These are phyloP conservation scores for Phialophora macrospora DNA, from an alignment of 2,329 filamentous ascomycete species.

Conservation along the genomic window DNA sequence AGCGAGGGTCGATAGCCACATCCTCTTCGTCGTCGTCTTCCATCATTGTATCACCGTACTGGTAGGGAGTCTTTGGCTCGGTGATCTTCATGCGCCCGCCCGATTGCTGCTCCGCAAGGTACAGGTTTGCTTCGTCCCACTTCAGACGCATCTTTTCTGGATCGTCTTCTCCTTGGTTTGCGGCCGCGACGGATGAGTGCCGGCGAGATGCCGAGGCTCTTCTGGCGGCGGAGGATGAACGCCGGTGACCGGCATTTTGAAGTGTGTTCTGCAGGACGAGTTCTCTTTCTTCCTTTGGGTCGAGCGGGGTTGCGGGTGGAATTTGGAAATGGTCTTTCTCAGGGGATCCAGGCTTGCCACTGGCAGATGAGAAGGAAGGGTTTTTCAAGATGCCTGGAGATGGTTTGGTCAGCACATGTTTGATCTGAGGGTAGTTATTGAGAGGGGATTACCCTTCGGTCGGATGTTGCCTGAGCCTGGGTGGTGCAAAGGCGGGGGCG, in stretches of 20 bases:
- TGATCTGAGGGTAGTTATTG: neutral
- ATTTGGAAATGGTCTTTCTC: slow-evolving; percentile 42
- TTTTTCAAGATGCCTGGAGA: slow-evolving; percentile 89
- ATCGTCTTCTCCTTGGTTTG: slow-evolving; percentile 57
- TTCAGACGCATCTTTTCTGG: slow-evolving; percentile 77
- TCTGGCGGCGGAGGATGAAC: slow-evolving; percentile 75
- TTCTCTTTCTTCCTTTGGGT: slow-evolving; percentile 71
- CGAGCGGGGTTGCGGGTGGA: slow-evolving; percentile 51
- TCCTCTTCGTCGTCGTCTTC: slow-evolving; percentile 71
- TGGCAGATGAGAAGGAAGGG: slow-evolving; percentile 63
- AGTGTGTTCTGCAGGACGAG: slow-evolving; percentile 93
- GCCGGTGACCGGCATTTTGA: slow-evolving; percentile 86
- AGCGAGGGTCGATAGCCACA: slow-evolving; percentile 41
- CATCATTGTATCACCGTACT: slow-evolving; percentile 88
- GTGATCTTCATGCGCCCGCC: slow-evolving; percentile 96
- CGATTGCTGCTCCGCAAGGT: slow-evolving; percentile 95
- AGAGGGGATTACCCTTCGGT: slow-evolving; percentile 47
- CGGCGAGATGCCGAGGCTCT: slow-evolving; percentile 70
- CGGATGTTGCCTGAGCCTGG: slow-evolving; percentile 46
- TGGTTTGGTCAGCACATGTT: neutral
- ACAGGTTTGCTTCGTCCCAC: slow-evolving; percentile 98
- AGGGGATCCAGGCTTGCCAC: slow-evolving; percentile 43
- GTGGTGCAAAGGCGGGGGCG: slow-evolving; percentile 38
- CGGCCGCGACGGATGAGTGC: slow-evolving; percentile 62
- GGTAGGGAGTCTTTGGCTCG: slow-evolving; percentile 97